Evolutionary conservation across 2,329 filamentous ascomycete species (phyloP), one percentile per base, ranked within the genome.

Genomic region (Didymella keratinophila): DNA sequence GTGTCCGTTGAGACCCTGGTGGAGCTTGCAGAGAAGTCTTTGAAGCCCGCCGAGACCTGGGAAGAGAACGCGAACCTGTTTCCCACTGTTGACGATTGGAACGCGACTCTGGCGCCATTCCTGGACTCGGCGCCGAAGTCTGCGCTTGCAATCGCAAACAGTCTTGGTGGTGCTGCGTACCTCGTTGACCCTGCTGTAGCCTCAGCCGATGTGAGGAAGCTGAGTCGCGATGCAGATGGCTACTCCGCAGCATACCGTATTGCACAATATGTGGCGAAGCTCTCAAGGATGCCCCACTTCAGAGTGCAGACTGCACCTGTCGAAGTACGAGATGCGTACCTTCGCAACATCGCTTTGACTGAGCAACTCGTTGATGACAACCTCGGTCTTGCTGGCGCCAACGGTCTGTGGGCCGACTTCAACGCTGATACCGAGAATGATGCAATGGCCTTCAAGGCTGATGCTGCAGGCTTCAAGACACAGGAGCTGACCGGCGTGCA

Each of bases 231-330:
- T 71, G 80, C 83, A 4, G 84, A 86, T 63, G 90, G 90, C 0
- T 86, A 88, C 30, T 92, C 92, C 2, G 81, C 90, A 52, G 87
- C 92, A 1, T 85, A 91, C 14, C 84, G 94, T 54, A 90, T 96
- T 79, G 87, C 89, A 1, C 81, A 89, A 47, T 97, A 93, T 72
- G 84, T 87, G 0, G 80, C 82, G 6, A 83, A 83, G 47, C 72
- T 95, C 0, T 71, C 93, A 30, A 77, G 78, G 18, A 74, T 73
- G 1, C 75, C 75, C 2, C 73, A 79, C 64, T 73, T 42, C 72
- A 75, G 41, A 62, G 74, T 48, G 67, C 77, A 54, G 69, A 76
- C n/a, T 58, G 52, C 74, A 5, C 71, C 72, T n/a, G 39, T 45
- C 16, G 62, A 68, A 2, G 28, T 67, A 6, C 60, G 62, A 32